A percentile compares a stretch with the other conserved stretches of the same genome.
Conservation (phyloP, 2,329 filamentous ascomycete species). For the Elsinoe australis region DNA sequence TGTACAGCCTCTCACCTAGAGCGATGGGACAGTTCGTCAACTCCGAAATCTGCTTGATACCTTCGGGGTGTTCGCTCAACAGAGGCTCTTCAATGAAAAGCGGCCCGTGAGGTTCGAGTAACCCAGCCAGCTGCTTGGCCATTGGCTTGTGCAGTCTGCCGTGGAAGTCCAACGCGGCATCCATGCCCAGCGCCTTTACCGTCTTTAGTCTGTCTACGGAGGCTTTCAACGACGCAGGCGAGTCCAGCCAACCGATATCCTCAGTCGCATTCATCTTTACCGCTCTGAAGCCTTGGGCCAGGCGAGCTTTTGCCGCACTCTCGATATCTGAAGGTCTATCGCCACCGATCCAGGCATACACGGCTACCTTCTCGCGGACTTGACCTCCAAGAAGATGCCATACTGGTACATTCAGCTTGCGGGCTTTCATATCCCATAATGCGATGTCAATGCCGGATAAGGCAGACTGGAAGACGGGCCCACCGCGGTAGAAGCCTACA, state of each 20-base stretch:
- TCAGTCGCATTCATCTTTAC: constrained; percentile 78
- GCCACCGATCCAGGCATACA: constrained; percentile 74
- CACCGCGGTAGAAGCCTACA: constrained; percentile 64
- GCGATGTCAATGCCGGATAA: constrained; percentile 72
- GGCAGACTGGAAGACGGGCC: constrained; percentile 73
- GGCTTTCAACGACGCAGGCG: constrained; percentile 54
- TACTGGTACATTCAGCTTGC: constrained; percentile 58
- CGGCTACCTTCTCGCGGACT: constrained; percentile 59
- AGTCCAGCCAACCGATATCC: constrained; percentile 69
- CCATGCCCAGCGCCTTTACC: constrained; percentile 62
- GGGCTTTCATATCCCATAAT: constrained; percentile 67
- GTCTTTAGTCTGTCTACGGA: constrained; percentile 60
- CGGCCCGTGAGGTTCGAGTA: constrained; percentile 59
- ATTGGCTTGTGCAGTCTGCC: constrained; percentile 71
- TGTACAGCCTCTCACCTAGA: constrained; percentile 63
- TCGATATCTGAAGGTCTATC: constrained; percentile 62
- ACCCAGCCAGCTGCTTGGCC: constrained; percentile 65
- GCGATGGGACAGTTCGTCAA: constrained; percentile 59
- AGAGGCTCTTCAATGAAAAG: constrained; percentile 72
- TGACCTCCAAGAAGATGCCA: constrained; percentile 69
- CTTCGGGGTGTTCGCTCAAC: constrained; percentile 60
- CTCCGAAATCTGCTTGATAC: constrained; percentile 53
- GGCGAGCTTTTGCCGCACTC: constrained; percentile 42
- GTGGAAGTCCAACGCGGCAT: constrained; percentile 70
- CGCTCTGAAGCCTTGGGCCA: constrained; percentile 55